These are phyloP conservation scores for Acephala macrosclerotiorum DNA, from an alignment of 2,329 filamentous ascomycete species.

Conservation along the genomic window DNA sequence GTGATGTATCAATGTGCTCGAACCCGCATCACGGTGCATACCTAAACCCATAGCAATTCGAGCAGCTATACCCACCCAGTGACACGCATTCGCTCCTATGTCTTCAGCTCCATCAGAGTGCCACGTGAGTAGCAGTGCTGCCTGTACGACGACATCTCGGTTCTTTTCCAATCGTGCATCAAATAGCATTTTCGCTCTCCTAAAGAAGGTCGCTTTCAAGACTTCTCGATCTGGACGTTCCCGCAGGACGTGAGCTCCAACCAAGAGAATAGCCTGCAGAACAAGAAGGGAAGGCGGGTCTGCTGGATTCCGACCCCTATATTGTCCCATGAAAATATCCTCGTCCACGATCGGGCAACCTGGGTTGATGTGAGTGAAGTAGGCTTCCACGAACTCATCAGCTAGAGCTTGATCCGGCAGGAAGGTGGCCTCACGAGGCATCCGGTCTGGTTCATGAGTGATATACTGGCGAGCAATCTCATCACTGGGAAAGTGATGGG, in stretches of 20 bases:
- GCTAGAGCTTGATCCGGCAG: constrained; percentile 56
- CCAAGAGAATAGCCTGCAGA: constrained; percentile 58
- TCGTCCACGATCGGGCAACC: constrained; percentile 61
- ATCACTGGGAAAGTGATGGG: constrained; percentile 58
- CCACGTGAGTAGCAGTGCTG: constrained; percentile 62
- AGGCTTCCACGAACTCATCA: constrained; percentile 57
- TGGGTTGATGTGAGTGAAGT: constrained; percentile 58
- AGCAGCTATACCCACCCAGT: constrained; percentile 90
- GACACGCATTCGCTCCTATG: constrained; percentile 72
- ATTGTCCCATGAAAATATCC: constrained; percentile 57
- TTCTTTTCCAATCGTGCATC: constrained; percentile 61
- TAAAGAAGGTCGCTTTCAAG: constrained; percentile 57
- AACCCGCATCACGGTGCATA: constrained; percentile 85
- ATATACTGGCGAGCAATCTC: constrained; percentile 51
- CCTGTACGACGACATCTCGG: constrained; percentile 60
- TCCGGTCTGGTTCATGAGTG: constrained; percentile 52
- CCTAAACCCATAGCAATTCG: constrained; percentile 87
- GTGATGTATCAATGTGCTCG: constrained; percentile 35
- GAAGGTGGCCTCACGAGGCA: constrained; percentile 56
- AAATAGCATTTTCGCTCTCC: constrained; percentile 59
- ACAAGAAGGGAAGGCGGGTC: constrained; percentile 56
- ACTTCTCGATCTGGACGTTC: constrained; percentile 50
- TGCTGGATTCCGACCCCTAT: constrained; percentile 52
- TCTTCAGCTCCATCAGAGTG: constrained; percentile 62
- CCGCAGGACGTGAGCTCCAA: constrained; percentile 57